Conservation (phyloP, 2,329 filamentous ascomycete species). For the Xylogone sp. region DNA sequence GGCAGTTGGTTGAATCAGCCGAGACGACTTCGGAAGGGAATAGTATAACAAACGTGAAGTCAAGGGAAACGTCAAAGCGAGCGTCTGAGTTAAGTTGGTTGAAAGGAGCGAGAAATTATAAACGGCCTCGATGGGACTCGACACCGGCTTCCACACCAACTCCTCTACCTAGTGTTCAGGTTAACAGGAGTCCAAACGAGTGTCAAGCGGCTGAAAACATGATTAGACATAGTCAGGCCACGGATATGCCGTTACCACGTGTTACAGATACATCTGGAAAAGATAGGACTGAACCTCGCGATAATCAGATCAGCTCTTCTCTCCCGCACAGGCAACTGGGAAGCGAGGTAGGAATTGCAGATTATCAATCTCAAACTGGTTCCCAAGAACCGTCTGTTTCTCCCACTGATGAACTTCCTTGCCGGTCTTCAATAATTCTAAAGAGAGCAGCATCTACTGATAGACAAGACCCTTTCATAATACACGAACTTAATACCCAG, state of each 20-base stretch:
- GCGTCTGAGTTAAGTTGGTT: constrained; percentile 21
- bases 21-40: neutral
- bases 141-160: constrained; percentile 22
- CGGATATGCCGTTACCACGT: neutral
- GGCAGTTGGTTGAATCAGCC: neutral
- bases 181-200: constrained; percentile 4
- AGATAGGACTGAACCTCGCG: neutral
- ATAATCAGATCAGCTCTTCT: neutral
- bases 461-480: neutral
- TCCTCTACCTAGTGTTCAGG: constrained; percentile 11
- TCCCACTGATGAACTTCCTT: neutral
- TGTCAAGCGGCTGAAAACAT: constrained; percentile 4
- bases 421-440: neutral
- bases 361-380: neutral
- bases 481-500: neutral
- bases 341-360: neutral
- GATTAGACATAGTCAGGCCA: neutral
- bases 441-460: neutral
- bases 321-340: neutral
- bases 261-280: neutral
- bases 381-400: neutral
- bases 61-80: constrained; percentile 13
- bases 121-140: constrained; percentile 24
- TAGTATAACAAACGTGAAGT: neutral
- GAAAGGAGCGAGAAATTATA: constrained; percentile 24